Base-by-base conservation (phyloP, 2,329 filamentous ascomycete species). In the Lecanoromycetidae sp. region DNA sequence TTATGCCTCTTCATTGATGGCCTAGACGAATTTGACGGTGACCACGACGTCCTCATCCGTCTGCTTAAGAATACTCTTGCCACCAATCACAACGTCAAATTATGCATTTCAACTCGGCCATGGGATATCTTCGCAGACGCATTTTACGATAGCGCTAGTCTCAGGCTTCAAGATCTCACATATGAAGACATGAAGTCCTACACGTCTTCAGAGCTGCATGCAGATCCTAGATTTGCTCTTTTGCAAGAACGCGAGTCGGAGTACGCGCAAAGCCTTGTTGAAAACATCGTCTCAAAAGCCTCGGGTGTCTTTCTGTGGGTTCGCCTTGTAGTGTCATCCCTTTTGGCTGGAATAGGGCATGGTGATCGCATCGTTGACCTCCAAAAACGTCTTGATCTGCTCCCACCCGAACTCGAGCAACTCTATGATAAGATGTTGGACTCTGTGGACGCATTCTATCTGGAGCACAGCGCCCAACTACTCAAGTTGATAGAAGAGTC, bases 1-100 rank as follows among this genome's bases (percentile, higher is more conserved):
- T 20, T 60, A 9, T 65, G 60, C 38, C 55, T 64, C 26, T 64
- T 64, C 29, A 57, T 64, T n/a, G 61, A 65, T 27, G 62, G 56
- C 0, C 48, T 63, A 5, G 61, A 63, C 40, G 60, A 63, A 44
- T 62, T 56, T 35, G 45, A 54, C 6, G 58, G 58, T 0, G 55
- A 58, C 25, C 55, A 57, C 37, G 15, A 51, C 3, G 53, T 59
- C 7, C 44, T 57, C 12, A 50, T 55, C 20, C 13, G 35, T 3
- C 33, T 60, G 12, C 42, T 55, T 42, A 36, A 54, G 33, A 32
- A 44, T 48, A 10, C 47, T 25, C 9, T 48, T 17, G 26, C 44
- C 45, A 26, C 46, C 30, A 13, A n/a, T n/a, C n/a, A 13, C 7
- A 30, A 42, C 19, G 48, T 59, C 44, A 57, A 58, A 26, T 15